These are phyloP conservation scores for Ehretia macrophylla DNA, from an alignment of 257 asterid genomes.

Conservation along the genomic window DNA sequence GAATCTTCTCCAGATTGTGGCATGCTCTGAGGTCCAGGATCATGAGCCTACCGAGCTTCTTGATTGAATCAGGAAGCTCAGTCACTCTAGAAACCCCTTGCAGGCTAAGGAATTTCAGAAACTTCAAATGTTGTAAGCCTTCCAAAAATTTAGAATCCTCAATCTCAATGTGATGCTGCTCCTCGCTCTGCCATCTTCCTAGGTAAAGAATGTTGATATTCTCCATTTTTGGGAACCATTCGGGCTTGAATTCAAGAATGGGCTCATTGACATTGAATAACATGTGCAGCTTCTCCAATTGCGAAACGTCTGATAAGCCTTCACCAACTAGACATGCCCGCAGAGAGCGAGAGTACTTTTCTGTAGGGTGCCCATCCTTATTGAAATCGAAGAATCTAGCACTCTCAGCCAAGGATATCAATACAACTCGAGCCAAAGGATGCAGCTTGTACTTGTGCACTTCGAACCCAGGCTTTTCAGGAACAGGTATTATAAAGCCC, in stretches of 20 bases:
- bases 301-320: neutral
- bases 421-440: conserved; percentile 10
- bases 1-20: conserved; percentile 12
- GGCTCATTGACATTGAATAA: conserved; percentile 9
- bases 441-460: conserved; percentile 5
- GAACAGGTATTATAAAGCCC: conserved; percentile 1
- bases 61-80: neutral
- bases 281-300: neutral
- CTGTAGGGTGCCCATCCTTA: neutral
- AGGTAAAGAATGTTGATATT: conserved; percentile 8
- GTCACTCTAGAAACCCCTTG: conserved; percentile 11
- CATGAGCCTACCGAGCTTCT: neutral
- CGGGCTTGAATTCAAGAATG: neutral
- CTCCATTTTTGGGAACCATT: neutral
- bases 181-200: conserved; percentile 12
- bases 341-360: neutral
- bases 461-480: neutral
- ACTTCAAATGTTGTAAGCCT: neutral
- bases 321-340: conserved; percentile 4
- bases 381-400: conserved; percentile 5
- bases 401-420: conserved; percentile 1
- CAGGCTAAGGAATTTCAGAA: conserved; percentile 13
- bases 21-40: conserved; percentile 17
- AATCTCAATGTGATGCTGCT: conserved; percentile 13
- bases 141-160: conserved; percentile 5